Evolutionary conservation across 2,329 filamentous ascomycete genomes (phyloP).

Genomic region (Pseudogymnoascus sp.): DNA sequence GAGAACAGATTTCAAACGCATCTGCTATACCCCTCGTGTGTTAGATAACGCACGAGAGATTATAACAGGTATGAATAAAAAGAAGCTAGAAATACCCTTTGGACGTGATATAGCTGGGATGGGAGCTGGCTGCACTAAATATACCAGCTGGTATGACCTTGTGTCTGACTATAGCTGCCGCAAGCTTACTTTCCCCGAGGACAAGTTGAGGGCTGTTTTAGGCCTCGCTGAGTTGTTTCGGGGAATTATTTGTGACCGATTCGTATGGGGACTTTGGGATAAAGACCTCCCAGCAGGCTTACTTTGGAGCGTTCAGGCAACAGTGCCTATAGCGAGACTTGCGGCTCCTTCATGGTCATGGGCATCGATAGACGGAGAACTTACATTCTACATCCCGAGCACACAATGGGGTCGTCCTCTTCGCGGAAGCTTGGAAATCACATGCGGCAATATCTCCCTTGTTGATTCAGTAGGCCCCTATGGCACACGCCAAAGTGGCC

Average conservation of each 20-base stretch:
- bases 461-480: not conserved
- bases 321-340: not conserved
- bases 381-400: not conserved
- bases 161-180: not conserved
- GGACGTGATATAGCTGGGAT: not conserved
- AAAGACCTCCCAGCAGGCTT: not conserved
- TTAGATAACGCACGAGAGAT: not conserved
- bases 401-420: not conserved
- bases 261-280: not conserved
- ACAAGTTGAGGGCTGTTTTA: not conserved
- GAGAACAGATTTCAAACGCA: not conserved
- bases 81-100: not conserved
- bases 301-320: not conserved
- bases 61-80: not conserved
- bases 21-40: not conserved
- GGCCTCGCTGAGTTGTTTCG: not conserved
- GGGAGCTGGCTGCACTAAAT: not conserved
- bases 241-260: not conserved
- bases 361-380: not conserved
- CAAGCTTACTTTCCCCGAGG: not conserved
- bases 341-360: not conserved
- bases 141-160: not conserved
- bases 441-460: not conserved
- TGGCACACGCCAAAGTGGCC: not conserved
- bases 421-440: not conserved